Base-by-base conservation (phyloP, 768 basidiomycete species). In the Suillus bovinus region DNA sequence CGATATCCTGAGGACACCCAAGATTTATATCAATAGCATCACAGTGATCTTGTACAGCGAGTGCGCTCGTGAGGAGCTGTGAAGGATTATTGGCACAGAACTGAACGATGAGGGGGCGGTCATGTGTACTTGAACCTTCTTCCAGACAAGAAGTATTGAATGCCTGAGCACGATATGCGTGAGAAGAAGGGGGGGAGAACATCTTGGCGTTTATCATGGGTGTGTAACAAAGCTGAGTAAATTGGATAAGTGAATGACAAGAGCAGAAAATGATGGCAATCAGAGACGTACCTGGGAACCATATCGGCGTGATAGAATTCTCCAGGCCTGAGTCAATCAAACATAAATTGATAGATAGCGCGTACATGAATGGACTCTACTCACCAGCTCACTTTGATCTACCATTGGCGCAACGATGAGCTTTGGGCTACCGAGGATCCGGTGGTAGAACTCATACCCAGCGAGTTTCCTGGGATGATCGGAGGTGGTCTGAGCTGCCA, bases 121-220 rank as follows among this genome's bases (percentile, higher is more conserved):
- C 95, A 5, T 80, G 78, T 2, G 73, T 67, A n/a, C 64, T 80
- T 54, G 85, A 82, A 10, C 97, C 97, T 78, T 99, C 97, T 72
- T 99, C 94, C 6, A 86, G 90, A 41, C 79, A 75, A 6, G 80
- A 70, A 34, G 89, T 78, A 74, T 93, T 84, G 67, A 96, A 96
- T 68, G 82, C 82, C 47, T 84, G 78, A 44, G 86, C 79, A 1
- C 87, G 82, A 69, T 88, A 86, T 10, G 75, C 65, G 73, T 68
- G 84, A 82, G 64, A 85, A 82, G 10, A 71, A 72, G 24, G 76
- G 69, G 64, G 81, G 1, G 78, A 77, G 66, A 88, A 94, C 78
- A 92, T 86, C 89, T 92, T 94, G 63, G 95, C 93, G 65, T 96
- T 93, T 69, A 99, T 97, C 97, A 99, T 99, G 20, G 97, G 97